Evolutionary conservation across 371 early-diverging fungal genomes (phyloP), one percentile per base, ranked within the genome.

Genomic region (Coemansia sp.): DNA sequence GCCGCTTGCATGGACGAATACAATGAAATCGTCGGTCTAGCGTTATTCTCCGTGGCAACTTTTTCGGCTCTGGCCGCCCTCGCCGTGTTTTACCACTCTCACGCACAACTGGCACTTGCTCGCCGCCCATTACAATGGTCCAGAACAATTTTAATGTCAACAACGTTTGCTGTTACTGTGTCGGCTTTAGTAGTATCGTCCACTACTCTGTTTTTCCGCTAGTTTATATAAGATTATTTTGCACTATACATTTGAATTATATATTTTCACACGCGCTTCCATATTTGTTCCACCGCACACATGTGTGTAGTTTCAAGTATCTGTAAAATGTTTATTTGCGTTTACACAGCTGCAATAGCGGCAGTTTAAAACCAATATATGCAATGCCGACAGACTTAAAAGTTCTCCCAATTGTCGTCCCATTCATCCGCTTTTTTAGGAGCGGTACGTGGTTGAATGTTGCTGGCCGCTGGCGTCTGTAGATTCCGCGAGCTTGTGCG

Each of bases 51-150:
- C 13, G 5, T 75, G 48, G 60, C 76, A 0, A 53, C 47, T 2
- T 59, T 71, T 55, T 63, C 54, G 1, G 18, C 18, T 8, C 39
- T 75, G 14, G 67, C 67, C 3, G 21, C 67, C 3, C 3, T 67
- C 18, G 27, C 45, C 2, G 63, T 66, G 4, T 63, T 75, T 31
- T 67, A 45, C 34, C 67, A 67, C 29, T 39, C 61, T 11, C 61
- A 63, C n/a, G 64, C 58, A n/a, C 76, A 75, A 62, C 59, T 75
- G 22, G 76, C 71, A 0, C 53, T 56, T 5, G 24, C 7, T 0
- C 7, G 40, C 7, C 64, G 63, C 10, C 75, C 75, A 24, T 39
- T 75, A 18, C 60, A 57, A 3, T 75, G 75, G 75, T 51, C 75
- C 0, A 29, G 53, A 24, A 58, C 64, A 5, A 61, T 75, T 8